Evolutionary conservation across 345 rosid species (phyloP).

Genomic region (Melaleuca quinquenervia): DNA sequence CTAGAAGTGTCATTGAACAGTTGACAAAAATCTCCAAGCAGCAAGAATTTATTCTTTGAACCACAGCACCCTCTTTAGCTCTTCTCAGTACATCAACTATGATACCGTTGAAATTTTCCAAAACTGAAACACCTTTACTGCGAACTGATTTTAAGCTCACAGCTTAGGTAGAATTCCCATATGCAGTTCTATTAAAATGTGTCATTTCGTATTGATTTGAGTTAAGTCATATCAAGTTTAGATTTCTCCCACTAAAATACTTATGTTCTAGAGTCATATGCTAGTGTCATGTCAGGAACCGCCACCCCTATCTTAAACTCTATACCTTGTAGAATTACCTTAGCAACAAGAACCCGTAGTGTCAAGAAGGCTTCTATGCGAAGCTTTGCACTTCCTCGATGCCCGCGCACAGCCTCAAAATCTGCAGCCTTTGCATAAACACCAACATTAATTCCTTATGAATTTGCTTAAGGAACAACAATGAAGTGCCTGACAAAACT

Average conservation of each 20-base stretch:
- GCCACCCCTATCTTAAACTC: neutral
- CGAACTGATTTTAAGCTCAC: neutral
- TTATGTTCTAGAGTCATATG: neutral
- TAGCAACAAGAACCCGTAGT: conserved; percentile 70
- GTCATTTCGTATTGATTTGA: neutral
- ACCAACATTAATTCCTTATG: conserved; percentile 2
- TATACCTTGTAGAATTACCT: conserved; percentile 34
- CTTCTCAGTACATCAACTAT: neutral
- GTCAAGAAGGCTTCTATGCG: conserved; percentile 74
- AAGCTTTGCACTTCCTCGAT: conserved; percentile 68
- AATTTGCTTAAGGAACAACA: neutral
- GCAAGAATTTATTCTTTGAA: neutral
- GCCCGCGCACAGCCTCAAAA: conserved; percentile 72
- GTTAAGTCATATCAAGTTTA: neutral
- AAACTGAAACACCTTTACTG: neutral
- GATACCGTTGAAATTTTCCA: neutral
- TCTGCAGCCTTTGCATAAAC: conserved; percentile 66
- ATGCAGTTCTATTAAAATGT: neutral
- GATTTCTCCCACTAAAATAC: neutral
- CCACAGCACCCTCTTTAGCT: neutral
- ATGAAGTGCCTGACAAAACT: neutral
- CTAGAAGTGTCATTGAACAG: neutral
- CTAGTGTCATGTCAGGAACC: neutral
- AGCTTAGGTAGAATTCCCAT: neutral
- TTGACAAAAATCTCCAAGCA: neutral